These are phyloP conservation scores for Psilocybe azurescens DNA, from an alignment of 768 basidiomycete species.

Conservation along the genomic window DNA sequence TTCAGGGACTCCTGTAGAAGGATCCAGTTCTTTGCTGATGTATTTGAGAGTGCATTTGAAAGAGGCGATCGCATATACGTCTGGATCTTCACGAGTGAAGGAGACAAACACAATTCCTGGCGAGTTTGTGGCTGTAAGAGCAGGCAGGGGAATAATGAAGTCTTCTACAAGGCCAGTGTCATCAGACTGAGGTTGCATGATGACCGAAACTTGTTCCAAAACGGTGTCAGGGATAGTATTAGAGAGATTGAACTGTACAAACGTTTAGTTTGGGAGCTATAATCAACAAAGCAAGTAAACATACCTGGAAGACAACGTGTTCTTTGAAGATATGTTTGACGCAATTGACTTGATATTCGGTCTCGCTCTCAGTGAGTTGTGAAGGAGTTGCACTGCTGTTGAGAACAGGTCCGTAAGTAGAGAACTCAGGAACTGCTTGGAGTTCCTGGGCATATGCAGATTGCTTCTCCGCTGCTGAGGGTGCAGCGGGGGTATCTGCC, in stretches of 20 bases:
- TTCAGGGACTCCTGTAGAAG: slow-evolving; percentile 93
- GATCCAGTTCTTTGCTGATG: slow-evolving; percentile 96
- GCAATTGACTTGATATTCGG: slow-evolving; percentile 95
- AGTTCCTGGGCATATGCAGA: slow-evolving; percentile 89
- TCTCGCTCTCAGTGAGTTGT: slow-evolving; percentile 94
- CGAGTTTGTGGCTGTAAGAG: slow-evolving; percentile 70
- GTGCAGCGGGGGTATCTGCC: slow-evolving; percentile 67
- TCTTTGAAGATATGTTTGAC: slow-evolving; percentile 98
- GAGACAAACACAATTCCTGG: slow-evolving; percentile 93
- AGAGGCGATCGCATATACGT: slow-evolving; percentile 78
- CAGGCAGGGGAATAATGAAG: slow-evolving; percentile 87
- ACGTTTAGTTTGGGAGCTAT: slow-evolving; percentile 12
- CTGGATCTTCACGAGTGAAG: slow-evolving; percentile 83
- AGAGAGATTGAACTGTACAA: slow-evolving; percentile 87
- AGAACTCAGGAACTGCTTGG: slow-evolving; percentile 84
- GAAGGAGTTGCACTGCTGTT: slow-evolving; percentile 82
- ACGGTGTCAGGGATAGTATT: slow-evolving; percentile 97
- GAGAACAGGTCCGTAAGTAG: slow-evolving; percentile 82
- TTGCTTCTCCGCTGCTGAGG: slow-evolving; percentile 87
- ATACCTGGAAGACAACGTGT: slow-evolving; percentile 95
- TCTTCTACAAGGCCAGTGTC: slow-evolving; percentile 86
- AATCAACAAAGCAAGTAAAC: slow-evolving; percentile 1
- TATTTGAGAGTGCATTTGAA: slow-evolving; percentile 95
- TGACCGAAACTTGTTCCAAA: slow-evolving; percentile 90
- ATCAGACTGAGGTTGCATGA: slow-evolving; percentile 83